Conservation (phyloP, 108 stramenopile genomes). For the Nitzschia sp. region DNA sequence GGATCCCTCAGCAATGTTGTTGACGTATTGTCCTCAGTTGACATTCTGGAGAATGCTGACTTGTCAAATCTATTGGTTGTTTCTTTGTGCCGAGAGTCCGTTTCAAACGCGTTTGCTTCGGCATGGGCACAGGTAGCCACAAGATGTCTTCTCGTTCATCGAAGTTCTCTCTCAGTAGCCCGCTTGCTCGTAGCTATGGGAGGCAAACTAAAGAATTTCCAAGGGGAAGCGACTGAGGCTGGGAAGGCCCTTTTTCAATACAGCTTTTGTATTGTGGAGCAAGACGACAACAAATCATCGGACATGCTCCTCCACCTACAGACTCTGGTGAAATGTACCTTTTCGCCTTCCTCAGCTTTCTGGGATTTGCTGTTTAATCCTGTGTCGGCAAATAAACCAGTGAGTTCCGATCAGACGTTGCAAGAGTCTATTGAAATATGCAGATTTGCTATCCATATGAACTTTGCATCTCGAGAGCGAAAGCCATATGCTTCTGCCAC, state of each 20-base stretch:
- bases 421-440: neutral
- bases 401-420: too few relatives aligned
- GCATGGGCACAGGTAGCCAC: constrained; percentile 19
- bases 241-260: neutral
- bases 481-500: neutral
- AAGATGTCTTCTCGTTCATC: constrained; percentile 24
- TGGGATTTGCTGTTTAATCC: too few relatives aligned
- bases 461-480: neutral
- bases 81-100: constrained; percentile 1
- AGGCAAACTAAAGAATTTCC: neutral
- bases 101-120: neutral
- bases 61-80: constrained; percentile 20
- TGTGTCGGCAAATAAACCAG: too few relatives aligned
- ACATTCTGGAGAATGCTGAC: constrained; percentile 1
- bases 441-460: neutral
- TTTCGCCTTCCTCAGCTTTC: too few relatives aligned
- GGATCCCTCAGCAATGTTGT: constrained; percentile 7
- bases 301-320: too few relatives aligned
- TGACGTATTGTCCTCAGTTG: constrained; percentile 1
- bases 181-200: neutral
- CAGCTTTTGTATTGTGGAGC: too few relatives aligned
- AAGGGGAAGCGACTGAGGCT: neutral
- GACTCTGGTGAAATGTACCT: too few relatives aligned
- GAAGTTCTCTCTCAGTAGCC: constrained; percentile 24
- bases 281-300: too few relatives aligned